Conservation (phyloP, 495 filamentous ascomycete species). For the Daldinia decipiens region DNA sequence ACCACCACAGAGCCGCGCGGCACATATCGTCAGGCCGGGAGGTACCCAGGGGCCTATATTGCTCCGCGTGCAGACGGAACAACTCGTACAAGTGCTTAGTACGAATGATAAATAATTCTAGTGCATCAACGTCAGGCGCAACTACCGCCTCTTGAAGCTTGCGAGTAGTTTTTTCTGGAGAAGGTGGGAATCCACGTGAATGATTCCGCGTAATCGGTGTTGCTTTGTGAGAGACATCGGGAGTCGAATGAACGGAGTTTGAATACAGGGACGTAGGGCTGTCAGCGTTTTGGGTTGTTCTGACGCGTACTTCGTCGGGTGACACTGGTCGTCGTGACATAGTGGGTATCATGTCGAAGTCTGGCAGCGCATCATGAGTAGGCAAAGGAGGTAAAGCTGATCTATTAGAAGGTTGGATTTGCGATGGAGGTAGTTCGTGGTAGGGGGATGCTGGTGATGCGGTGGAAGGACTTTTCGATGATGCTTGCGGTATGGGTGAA, state of each 20-base stretch:
- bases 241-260: constrained; percentile 41
- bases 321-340: constrained; percentile 35
- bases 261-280: constrained; percentile 41
- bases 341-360: constrained; percentile 39
- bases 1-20: constrained; percentile 85
- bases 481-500: constrained; percentile 35
- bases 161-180: constrained; percentile 42
- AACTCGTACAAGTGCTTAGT: constrained; percentile 73
- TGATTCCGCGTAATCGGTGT: constrained; percentile 44
- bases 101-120: constrained; percentile 72
- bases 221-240: constrained; percentile 45
- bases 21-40: constrained; percentile 72
- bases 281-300: constrained; percentile 25
- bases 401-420: constrained; percentile 19
- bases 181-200: constrained; percentile 37
- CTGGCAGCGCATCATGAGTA: constrained; percentile 29
- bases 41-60: constrained; percentile 68
- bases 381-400: constrained; percentile 42
- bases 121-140: constrained; percentile 68
- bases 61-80: constrained; percentile 76
- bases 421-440: constrained; percentile 21
- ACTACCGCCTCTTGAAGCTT: constrained; percentile 51
- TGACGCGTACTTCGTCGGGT: constrained; percentile 42
- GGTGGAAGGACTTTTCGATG: constrained; percentile 33
- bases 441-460: constrained; percentile 35